Evolutionary conservation across 805 yeast species (phyloP), one percentile per base, ranked within the genome.

Genomic region (Yarrowia keelungensis): DNA sequence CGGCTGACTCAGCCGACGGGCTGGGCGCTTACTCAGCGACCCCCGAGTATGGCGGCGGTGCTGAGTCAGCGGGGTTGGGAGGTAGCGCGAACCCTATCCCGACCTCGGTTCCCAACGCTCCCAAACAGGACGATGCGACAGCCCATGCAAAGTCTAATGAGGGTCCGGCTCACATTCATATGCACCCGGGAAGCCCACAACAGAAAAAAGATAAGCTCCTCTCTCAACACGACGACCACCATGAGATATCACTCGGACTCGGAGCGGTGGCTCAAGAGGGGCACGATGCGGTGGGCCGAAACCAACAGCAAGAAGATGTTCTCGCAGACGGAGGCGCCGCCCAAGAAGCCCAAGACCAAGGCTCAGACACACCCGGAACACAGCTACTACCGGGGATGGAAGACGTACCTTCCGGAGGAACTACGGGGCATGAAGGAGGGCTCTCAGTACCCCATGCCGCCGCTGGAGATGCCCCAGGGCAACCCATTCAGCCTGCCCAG

Each of bases 101-200:
- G 14, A 14, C 46, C 36, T 39, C 61, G 46, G 59, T 19, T 41
- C 61, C 61, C 46, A 54, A 39, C 36, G 36, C 38, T 54, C 61
- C 61, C 43, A 41, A 54, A 39, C 11, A 9, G 36, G 61, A 39
- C 11, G 35, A 54, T 39, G 64, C 64, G n/a, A 26, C 64, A 43
- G 49, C 64, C 64, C 64, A 56, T 56, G 64, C 47, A 56, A 56
- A 56, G 64, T 35, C 64, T 56, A 56, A 26, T 32, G 32, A 26
- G 32, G 32, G 32, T 43, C 22, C 12, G 46, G 41, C 14, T 16
- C 38, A 56, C 16, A 42, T 56, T 42, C 64, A 54, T 54, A 54
- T 54, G 46, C 61, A 54, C 14, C 36, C 11, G 46, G 61, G 46
- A 38, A 39, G 36, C 43, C 46, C 64, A 56, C 64, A 41, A 56